Conservation (phyloP, 2,329 filamentous ascomycete genomes). For the Colletotrichum noveboracense region DNA sequence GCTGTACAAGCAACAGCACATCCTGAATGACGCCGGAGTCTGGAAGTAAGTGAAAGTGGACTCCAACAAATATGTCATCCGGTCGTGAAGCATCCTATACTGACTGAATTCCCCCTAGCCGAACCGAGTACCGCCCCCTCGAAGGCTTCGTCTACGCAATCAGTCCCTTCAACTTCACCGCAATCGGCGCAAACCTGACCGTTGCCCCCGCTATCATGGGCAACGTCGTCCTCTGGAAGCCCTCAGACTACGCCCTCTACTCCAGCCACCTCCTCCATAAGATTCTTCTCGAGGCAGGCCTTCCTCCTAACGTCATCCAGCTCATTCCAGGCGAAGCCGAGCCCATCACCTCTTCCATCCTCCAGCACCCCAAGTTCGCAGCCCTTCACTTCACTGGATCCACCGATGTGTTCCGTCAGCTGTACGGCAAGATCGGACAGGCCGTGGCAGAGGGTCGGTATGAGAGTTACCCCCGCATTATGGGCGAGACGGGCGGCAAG, state of each 20-base stretch:
- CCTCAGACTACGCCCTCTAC: conserved; percentile 84
- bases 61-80: background rate
- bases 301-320: conserved; percentile 89
- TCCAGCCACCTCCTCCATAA: conserved; percentile 91
- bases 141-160: conserved; percentile 98
- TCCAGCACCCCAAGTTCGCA: conserved; percentile 81
- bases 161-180: conserved; percentile 96
- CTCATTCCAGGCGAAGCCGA: conserved; percentile 90
- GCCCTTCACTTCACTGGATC: conserved; percentile 96
- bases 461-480: conserved; percentile 82
- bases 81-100: background rate
- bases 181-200: conserved; percentile 86
- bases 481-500: conserved; percentile 91
- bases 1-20: conserved; percentile 85
- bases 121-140: conserved; percentile 87
- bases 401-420: conserved; percentile 85
- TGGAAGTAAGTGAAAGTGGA: conserved; percentile 65
- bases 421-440: conserved; percentile 85
- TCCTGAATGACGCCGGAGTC: conserved; percentile 79
- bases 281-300: conserved; percentile 88
- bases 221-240: conserved; percentile 97
- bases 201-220: conserved; percentile 86
- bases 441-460: conserved; percentile 86
- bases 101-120: conserved; percentile 28
- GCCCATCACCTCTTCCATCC: conserved; percentile 78